Evolutionary conservation across 2,329 filamentous ascomycete species (phyloP).

Genomic region (Decorospora gaudefroyi): DNA sequence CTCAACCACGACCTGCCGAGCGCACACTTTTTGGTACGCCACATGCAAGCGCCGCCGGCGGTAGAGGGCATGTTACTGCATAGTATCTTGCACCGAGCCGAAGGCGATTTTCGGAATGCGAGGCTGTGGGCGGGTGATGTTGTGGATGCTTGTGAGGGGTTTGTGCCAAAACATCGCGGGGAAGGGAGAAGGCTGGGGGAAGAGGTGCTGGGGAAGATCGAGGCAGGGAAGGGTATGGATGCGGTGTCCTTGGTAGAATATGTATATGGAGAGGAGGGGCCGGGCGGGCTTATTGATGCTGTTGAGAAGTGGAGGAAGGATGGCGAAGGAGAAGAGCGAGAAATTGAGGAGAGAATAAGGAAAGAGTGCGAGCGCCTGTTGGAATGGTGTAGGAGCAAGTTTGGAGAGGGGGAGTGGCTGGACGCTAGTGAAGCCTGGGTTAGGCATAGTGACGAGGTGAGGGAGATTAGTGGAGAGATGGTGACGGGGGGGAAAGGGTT

Average conservation of each 20-base stretch:
- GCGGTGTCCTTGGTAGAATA: constrained; percentile 17
- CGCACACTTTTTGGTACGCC: constrained; percentile 58
- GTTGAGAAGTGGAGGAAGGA: constrained; percentile 43
- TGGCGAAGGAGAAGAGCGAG: constrained; percentile 27
- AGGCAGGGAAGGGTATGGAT: constrained; percentile 9
- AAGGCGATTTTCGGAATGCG: constrained; percentile 57
- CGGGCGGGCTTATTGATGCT: constrained; percentile 39
- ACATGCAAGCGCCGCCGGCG: constrained; percentile 57
- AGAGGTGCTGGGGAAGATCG: constrained; percentile 8
- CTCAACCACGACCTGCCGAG: constrained; percentile 57
- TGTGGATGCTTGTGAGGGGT: constrained; percentile 42
- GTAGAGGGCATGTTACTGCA: constrained; percentile 59
- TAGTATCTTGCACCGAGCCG: constrained; percentile 56
- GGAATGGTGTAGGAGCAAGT: constrained; percentile 53
- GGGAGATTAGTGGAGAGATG: constrained; percentile 51
- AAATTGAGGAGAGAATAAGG: constrained; percentile 41
- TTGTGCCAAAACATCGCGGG: constrained; percentile 27
- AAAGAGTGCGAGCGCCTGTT: constrained; percentile 51
- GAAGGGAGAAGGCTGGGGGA: constrained; percentile 21
- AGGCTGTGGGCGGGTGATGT: constrained; percentile 57
- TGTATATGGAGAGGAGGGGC: constrained; percentile 28
- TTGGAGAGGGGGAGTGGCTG: constrained; percentile 49
- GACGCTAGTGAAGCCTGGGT: constrained; percentile 55
- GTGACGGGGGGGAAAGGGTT: constrained; percentile 52
- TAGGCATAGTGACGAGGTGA: constrained; percentile 48